Evolutionary conservation across 345 rosid species (phyloP).

Genomic region (Salix purpurea): DNA sequence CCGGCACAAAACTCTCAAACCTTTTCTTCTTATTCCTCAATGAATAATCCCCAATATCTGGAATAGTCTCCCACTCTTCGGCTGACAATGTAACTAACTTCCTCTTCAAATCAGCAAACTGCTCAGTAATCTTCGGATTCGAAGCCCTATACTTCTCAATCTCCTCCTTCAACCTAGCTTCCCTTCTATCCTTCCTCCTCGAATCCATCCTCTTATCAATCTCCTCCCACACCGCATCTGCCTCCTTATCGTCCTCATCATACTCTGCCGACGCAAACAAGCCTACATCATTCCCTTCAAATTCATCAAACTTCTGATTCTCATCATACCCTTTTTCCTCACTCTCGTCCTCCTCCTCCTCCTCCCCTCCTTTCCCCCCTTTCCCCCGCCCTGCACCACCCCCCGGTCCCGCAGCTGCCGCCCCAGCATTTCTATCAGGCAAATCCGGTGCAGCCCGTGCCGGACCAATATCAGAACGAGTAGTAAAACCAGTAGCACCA

Average conservation of each 20-base stretch:
- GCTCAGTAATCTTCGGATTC: constrained; percentile 88
- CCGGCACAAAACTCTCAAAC: constrained; percentile 91
- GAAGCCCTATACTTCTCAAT: constrained; percentile 89
- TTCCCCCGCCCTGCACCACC: constrained; percentile 58
- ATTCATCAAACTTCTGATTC: constrained; percentile 94
- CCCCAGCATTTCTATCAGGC: constrained; percentile 73
- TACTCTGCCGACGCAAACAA: constrained; percentile 85
- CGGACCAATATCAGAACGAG: constrained; percentile 95
- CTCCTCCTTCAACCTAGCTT: constrained; percentile 78
- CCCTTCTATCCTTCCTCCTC: constrained; percentile 78
- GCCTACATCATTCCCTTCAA: constrained; percentile 95
- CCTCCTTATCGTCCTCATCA: constrained; percentile 91
- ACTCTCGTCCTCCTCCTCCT: constrained; percentile 77
- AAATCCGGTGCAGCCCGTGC: constrained; percentile 93
- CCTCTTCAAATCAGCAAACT: constrained; percentile 90
- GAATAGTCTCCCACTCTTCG: constrained; percentile 83
- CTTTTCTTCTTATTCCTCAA: constrained; percentile 78
- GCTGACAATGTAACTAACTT: constrained; percentile 64
- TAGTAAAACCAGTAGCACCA: constrained; percentile 95
- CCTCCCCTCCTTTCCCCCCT: constrained; percentile 59
- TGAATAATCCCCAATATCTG: constrained; percentile 88
- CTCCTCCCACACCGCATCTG: constrained; percentile 92
- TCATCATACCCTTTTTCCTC: constrained; percentile 91
- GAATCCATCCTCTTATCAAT: constrained; percentile 89
- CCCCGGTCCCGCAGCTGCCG: constrained; percentile 35